Evolutionary conservation across 1,284 basidiomycete genomes (phyloP), one percentile per base, ranked within the genome.

Genomic region (Leccinum angustisporum): DNA sequence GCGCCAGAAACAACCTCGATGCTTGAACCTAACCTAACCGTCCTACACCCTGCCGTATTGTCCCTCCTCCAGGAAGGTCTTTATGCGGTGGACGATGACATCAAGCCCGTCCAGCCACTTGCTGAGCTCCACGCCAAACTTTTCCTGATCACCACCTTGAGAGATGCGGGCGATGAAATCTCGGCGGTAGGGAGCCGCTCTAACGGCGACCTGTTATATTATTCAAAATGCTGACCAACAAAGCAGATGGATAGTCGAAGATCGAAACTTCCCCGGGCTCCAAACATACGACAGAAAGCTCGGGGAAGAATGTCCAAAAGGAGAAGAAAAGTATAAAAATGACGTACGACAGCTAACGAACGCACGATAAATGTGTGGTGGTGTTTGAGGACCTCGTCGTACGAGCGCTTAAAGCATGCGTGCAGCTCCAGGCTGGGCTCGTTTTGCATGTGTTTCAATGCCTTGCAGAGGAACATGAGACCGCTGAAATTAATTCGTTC

Each of bases 351-450:
- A 66, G 97, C 95, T 60, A 96, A 81, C 30, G 91, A 88, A 54
- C 92, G 87, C 66, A 97, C 83, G 72, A 97, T 70, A 74, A 95
- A 94, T 2, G 86, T 84, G 78, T 97, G 95, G 76, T 94, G 88
- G 73, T 91, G 89, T 70, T 84, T 86, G 62, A 99, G 83, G 36
- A 91, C 90, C 52, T 81, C 80, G 67, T 95, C 92, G 79, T 97
- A 99, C 2, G 94, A 87, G 64, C 88, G 86, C 68, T 86, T 90
- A 80, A 99, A 98, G 74, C 92, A 94, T 58, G 81, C 83, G 67
- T 88, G 83, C 57, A 98, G 81, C 71, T 97, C 94, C 55, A 89
- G 83, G 18, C 74, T 74, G 51, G 81, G 80, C 76, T 97, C 88
- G 14, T 78, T 75, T 63, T 91, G 86, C 77, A 91, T 91, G 68